phyloP scores from a whole-genome alignment of 192 early-diverging fungal genomes.

The Coemansia umbellata region DNA sequence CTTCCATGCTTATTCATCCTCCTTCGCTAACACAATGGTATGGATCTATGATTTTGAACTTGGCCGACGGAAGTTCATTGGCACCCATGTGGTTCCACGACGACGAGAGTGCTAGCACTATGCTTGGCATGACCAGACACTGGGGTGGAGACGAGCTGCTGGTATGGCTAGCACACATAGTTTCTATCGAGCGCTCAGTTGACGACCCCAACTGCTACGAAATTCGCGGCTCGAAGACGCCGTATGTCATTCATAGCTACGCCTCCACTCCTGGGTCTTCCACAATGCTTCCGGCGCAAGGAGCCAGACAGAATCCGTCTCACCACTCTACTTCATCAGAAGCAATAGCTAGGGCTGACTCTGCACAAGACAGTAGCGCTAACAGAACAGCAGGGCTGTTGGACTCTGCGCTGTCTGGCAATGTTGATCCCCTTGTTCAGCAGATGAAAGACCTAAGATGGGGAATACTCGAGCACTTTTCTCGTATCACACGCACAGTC shows the following conservation, averaged over 20 bases:
- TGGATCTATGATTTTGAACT: slow-evolving; percentile 63
- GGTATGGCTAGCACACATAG: slow-evolving; percentile 51
- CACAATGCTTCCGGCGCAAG: slow-evolving; percentile 12
- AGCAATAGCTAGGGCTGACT: slow-evolving; percentile 4
- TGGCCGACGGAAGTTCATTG: slow-evolving; percentile 58
- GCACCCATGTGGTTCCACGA: slow-evolving; percentile 75
- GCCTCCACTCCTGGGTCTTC: slow-evolving; percentile 29
- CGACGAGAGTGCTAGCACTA: slow-evolving; percentile 58
- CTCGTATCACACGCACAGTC: slow-evolving; percentile 68
- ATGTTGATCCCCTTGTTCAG: slow-evolving; percentile 46
- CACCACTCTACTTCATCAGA: background rate
- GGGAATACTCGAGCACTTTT: slow-evolving; percentile 72
- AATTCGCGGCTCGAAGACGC: slow-evolving; percentile 31
- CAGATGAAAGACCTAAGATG: slow-evolving; percentile 68
- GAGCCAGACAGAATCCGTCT: background rate
- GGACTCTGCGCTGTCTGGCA: slow-evolving; percentile 37
- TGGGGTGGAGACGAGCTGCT: slow-evolving; percentile 74
- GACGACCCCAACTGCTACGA: slow-evolving; percentile 42
- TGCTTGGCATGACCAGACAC: slow-evolving; percentile 40
- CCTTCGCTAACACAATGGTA: slow-evolving; percentile 67
- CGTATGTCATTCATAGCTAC: slow-evolving; percentile 37
- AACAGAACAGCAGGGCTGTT: slow-evolving; percentile 8
- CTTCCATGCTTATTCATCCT: slow-evolving; percentile 62
- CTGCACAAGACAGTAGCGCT: slow-evolving; percentile 26
- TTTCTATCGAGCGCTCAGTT: slow-evolving; percentile 46